Percentiles rank a stretch among this genome's conserved stretches.
These are phyloP conservation scores for Stenocarpella maydis DNA, from an alignment of 2,329 filamentous ascomycete species.

Conservation along the genomic window DNA sequence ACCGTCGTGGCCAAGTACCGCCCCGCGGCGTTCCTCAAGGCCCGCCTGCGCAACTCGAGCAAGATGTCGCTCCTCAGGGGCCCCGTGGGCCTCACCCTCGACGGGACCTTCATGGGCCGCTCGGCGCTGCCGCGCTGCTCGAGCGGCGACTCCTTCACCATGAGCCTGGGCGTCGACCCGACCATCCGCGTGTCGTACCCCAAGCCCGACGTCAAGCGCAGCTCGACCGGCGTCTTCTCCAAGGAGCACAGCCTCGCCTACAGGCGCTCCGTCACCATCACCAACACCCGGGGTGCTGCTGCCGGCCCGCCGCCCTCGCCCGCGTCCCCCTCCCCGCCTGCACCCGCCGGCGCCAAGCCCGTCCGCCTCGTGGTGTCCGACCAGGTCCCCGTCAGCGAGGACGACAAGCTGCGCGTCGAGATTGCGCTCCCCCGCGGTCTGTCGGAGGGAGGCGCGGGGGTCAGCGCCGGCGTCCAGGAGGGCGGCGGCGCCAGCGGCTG, in stretches of 20 bases:
- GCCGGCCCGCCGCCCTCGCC: conserved; percentile 47
- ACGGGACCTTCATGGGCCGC: conserved; percentile 68
- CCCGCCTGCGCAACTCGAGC: conserved; percentile 63
- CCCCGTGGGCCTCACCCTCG: conserved; percentile 66
- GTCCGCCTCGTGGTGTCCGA: conserved; percentile 63
- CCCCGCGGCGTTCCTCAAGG: conserved; percentile 66
- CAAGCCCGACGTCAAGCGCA: conserved; percentile 61
- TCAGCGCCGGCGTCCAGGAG: conserved; percentile 46
- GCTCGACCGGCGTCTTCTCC: conserved; percentile 59
- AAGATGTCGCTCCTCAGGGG: conserved; percentile 64
- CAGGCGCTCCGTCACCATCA: conserved; percentile 56
- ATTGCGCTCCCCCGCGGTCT: conserved; percentile 59
- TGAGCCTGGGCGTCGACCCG: conserved; percentile 68
- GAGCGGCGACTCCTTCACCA: conserved; percentile 59
- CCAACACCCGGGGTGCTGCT: conserved; percentile 54
- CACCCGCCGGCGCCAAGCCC: conserved; percentile 41
- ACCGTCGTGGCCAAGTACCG: conserved; percentile 69
- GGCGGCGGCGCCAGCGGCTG: conserved; percentile 51
- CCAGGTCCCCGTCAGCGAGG: conserved; percentile 69
- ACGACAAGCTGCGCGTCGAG: conserved; percentile 63
- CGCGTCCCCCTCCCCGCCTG: conserved; percentile 50
- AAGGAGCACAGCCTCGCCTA: conserved; percentile 63
- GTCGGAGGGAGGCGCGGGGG: conserved; percentile 46
- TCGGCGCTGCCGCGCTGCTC: conserved; percentile 63
- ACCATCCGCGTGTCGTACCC: conserved; percentile 63